Percentiles rank a stretch among this genome's conserved stretches.
Evolutionary conservation across 169 alveolate species (phyloP).

Genomic region (Theileria luwenshuni): DNA sequence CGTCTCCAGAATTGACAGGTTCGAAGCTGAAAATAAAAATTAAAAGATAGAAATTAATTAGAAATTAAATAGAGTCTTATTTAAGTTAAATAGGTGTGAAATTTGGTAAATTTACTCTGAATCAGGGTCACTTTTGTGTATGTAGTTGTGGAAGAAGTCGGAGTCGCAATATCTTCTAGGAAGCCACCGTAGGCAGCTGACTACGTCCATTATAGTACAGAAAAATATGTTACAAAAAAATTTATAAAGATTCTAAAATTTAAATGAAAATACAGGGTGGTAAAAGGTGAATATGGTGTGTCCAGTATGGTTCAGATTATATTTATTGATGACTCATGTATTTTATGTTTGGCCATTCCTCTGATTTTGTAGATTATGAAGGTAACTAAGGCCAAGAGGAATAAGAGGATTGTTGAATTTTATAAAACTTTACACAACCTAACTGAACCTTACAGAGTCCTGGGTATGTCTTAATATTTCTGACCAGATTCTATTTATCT

Average conservation of each 20-base stretch:
- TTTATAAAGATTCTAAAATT: background rate
- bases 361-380: conserved; percentile 30
- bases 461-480: conserved; percentile 26
- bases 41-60: background rate
- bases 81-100: background rate
- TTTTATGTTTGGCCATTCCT: background rate
- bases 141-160: conserved; percentile 58
- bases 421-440: conserved; percentile 55
- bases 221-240: background rate
- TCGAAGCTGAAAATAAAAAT: background rate
- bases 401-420: conserved; percentile 44
- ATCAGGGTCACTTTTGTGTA: conserved; percentile 27
- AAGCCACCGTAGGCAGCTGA: conserved; percentile 52
- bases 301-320: too few relatives aligned
- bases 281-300: background rate
- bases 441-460: conserved; percentile 61
- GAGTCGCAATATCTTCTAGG: conserved; percentile 45
- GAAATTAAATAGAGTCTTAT: background rate
- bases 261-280: background rate
- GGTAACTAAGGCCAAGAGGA: conserved; percentile 45
- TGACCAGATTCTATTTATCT: background rate
- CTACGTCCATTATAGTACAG: conserved; percentile 44
- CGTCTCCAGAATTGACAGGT: background rate
- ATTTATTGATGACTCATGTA: background rate
- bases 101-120: background rate